Evolutionary conservation across 805 yeast species (phyloP).

Genomic region (Candida hispaniensis): DNA sequence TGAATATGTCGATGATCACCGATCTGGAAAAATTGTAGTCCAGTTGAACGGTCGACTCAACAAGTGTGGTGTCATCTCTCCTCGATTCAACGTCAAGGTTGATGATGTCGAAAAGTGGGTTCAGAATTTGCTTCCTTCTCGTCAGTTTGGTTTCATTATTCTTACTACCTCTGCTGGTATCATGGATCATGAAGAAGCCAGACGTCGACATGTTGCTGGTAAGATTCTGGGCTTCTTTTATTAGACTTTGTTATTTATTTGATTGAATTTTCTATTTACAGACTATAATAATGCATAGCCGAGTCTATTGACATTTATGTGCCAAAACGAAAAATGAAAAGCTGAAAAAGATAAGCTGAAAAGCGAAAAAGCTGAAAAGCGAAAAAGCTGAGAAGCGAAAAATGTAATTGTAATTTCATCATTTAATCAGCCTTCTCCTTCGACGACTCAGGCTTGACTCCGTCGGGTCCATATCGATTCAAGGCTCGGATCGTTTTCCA

Average conservation of each 20-base stretch:
- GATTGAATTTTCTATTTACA: too few species aligned
- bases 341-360: too few species aligned
- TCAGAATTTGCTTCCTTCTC: constrained; percentile 94
- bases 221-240: constrained; percentile 97
- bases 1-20: constrained; percentile 97
- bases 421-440: constrained; percentile 11
- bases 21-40: constrained; percentile 94
- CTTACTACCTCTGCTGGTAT: constrained; percentile 99
- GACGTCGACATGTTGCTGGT: constrained; percentile 99
- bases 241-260: too few species aligned
- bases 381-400: too few species aligned
- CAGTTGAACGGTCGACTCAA: constrained; percentile 96
- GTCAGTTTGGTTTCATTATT: constrained; percentile 97
- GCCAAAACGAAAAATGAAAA: too few species aligned
- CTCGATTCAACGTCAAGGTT: constrained; percentile 95
- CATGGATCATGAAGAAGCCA: constrained; percentile 99
- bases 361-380: too few species aligned
- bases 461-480: constrained; percentile 34
- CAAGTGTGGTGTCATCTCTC: constrained; percentile 98
- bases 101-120: constrained; percentile 97
- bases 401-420: too few species aligned
- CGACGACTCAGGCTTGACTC: constrained; percentile 2
- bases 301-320: too few species aligned
- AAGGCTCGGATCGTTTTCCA: constrained; percentile 59
- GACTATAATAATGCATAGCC: too few species aligned